Base-by-base conservation (phyloP, 2,329 filamentous ascomycete species). In the Chaetomiaceae sp. region DNA sequence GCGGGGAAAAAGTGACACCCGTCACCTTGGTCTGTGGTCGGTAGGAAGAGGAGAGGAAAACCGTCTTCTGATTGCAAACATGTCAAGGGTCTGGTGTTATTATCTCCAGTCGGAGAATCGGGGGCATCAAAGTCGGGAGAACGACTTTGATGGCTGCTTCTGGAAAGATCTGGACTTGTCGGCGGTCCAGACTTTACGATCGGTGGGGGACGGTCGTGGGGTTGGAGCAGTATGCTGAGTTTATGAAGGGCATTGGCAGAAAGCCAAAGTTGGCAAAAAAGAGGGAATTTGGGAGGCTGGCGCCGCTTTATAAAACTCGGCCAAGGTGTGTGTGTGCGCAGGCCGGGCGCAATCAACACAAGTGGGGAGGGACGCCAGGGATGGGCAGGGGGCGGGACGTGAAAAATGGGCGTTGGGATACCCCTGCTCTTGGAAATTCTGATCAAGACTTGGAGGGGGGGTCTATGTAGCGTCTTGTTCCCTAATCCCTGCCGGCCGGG, bases 1-100 rank as follows among this genome's bases (percentile, higher is more conserved):
- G 71, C 73, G 66, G 64, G n/a, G 63, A 69, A 71, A 68, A 67
- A 69, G 71, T 69, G 70, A 73, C 66, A 68, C 73, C 72, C 69
- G 77, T 81, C 79, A 81, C 78, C 79, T 79, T 74, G 77, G 76
- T 79, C 78, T 80, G 74, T 77, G 75, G 73, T 80, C 76, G 77
- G 76, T 76, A 67, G 76, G 75, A 74, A 75, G 76, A 75, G 73
- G 75, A 70, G 74, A 77, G 69, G 71, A 74, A 69, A 70, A 72
- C 65, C 71, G 72, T 75, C 71, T 75, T 76, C 72, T 73, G 75
- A 72, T 72, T 71, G 75, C 74, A 69, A 78, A 82, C 79, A 82
- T 82, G 72, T 73, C 73, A 75, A 71, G 63, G 69, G 70, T 70
- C 66, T 63, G 64, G 65, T 67, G 62, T 65, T 64, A 67, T 69